Base-by-base conservation (phyloP, 78 protist genomes). In the Dictyostelium brefeldianum region DNA sequence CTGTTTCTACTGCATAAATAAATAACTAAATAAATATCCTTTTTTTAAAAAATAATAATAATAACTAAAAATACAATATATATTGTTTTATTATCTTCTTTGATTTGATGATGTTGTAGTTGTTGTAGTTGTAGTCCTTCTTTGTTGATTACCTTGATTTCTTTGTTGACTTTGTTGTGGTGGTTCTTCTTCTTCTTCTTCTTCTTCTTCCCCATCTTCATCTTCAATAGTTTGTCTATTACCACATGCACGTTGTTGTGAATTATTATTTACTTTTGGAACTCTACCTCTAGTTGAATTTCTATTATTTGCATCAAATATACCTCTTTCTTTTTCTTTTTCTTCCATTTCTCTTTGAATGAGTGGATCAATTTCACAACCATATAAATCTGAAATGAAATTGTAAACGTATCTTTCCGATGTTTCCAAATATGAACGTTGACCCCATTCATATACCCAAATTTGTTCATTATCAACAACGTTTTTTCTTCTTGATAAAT, bases 321-420 rank as follows among this genome's bases (percentile, higher is more conserved):
- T 73, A 73, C 79, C 79, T 3, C 5, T 47, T 5, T 74, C 79
- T 29, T 29, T 46, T 22, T 53, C 77, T n/a, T 71, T 79, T 22
- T 73, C 25, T 50, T 87, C 84, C 14, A 87, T 74, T 20, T n/a
- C 36, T 64, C 78, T 87, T 29, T 77, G 11, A 3, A 87, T 5
- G 4, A 87, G 15, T 51, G 93, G 64, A 51, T 87, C 93, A 31
- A 69, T 14, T 25, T 74, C 93, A 18, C 41, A 25, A 50, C 93
- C 93, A 77, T 77, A 77, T 0, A 87, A 17, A 59, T 87, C 70
- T 6, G 62, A 17, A 22, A 87, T 54, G 10, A 57, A 53, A 29
- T 54, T 27, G 4, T 77, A 4, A 5, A 87, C 50, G 0, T 22
- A 48, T 50, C 51, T 87, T 64, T 74, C 31, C 1, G 84, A 64